A percentile compares a stretch with the other conserved stretches of the same genome.
Evolutionary conservation across 2,329 filamentous ascomycete species (phyloP).

Genomic region (Xylaria sp.): DNA sequence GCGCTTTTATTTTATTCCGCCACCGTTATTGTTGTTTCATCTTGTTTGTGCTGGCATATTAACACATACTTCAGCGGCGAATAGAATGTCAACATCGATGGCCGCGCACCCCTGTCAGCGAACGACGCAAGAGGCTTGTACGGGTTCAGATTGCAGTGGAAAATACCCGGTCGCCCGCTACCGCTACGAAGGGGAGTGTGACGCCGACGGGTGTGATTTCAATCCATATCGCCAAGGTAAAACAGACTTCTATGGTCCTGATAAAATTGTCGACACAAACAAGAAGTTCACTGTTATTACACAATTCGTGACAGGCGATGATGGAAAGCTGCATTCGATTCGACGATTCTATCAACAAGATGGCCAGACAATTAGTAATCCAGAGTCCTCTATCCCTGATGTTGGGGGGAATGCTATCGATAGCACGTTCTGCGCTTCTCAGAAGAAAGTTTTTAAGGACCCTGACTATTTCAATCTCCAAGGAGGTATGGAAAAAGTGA

Average conservation of each 20-base stretch:
- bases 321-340: neutral
- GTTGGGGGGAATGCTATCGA: neutral
- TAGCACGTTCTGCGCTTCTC: neutral
- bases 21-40: neutral
- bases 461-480: constrained; percentile 1
- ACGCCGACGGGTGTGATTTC: constrained; percentile 1
- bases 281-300: neutral
- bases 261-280: neutral
- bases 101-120: neutral
- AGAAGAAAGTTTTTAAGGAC: neutral
- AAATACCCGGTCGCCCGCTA: neutral
- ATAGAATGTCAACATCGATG: neutral
- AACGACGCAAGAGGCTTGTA: neutral
- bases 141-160: neutral
- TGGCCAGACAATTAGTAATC: neutral
- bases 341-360: neutral
- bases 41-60: neutral
- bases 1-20: neutral
- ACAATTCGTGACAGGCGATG: neutral
- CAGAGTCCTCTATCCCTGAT: neutral
- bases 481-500: constrained; percentile 3
- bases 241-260: neutral
- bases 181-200: neutral
- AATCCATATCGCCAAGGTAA: neutral
- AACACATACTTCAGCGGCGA: neutral